Evolutionary conservation across 352 stramenopile genomes (phyloP), one percentile per base, ranked within the genome.

Genomic region (Globisporangium nunn): DNA sequence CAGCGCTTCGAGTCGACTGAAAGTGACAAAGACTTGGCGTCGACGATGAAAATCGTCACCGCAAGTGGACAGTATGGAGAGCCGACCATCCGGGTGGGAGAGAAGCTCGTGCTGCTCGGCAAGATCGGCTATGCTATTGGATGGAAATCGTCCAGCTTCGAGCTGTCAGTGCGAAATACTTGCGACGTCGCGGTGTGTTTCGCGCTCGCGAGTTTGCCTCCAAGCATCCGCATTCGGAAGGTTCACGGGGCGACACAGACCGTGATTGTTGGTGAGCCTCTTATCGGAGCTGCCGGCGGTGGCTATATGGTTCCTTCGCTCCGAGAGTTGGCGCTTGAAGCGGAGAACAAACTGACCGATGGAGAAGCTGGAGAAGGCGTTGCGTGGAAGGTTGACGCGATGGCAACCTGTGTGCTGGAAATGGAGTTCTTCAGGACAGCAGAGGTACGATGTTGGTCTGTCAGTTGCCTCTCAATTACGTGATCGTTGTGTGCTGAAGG

Each of bases 51-150:
- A 54, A 54, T 83, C 7, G 58, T 94, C 18, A 74, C 78, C 31
- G 43, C 93, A 18, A 65, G 57, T 17, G 86, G 84, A 4, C 66
- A 54, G 8, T 93, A 88, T 60, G 80, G 80, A 11, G 78, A 94
- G 49, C 71, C 86, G 6, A 63, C 52, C 17, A 67, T 95, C 47
- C 56, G 70, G 14, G 67, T 92, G 15, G n/a, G 53, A 15, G 75
- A 91, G 17, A 83, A 72, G 18, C 47, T 51, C 12, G 48, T 94
- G 18, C 72, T 71, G 33, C 63, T 95, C 30, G 86, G 86, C 44
- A 95, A 95, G 55, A 84, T 95, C 56, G 82, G 84, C 2, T 94
- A 91, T 54, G 78, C 72, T 6, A 73, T 88, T 53, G 79, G 80
- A 3, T 93, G 83, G 83, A 81, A 79, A 59, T 75, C 76, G 14